Percentiles rank a stretch among this genome's conserved stretches.
phyloP scores from a whole-genome alignment of 106 monocot species.

The Dioscorea dumetorum region DNA sequence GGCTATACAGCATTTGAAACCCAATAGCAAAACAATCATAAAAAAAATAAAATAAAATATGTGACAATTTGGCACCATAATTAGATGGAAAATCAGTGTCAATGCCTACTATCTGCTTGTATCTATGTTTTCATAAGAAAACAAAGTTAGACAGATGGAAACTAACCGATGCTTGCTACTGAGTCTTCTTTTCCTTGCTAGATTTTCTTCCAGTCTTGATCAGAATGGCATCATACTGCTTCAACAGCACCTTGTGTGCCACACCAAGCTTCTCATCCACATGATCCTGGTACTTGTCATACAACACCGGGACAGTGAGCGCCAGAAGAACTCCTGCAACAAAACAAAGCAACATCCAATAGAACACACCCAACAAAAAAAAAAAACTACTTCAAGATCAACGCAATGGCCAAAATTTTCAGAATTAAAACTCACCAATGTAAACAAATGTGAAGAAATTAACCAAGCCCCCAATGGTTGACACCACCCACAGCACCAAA shows the following conservation, averaged over 20 bases:
- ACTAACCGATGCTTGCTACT: slow-evolving; percentile 30
- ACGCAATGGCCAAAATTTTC: too few species aligned
- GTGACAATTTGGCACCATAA: too few species aligned
- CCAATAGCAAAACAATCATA: too few species aligned
- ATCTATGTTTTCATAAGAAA: too few species aligned
- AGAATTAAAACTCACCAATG: slow-evolving; percentile 58
- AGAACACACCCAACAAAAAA: background rate
- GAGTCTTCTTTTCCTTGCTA: slow-evolving; percentile 59
- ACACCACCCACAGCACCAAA: slow-evolving; percentile 59
- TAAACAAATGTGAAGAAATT: slow-evolving; percentile 78
- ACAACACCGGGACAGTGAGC: slow-evolving; percentile 57
- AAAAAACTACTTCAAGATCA: background rate
- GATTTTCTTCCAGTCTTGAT: slow-evolving; percentile 23
- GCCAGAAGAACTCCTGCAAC: slow-evolving; percentile 48
- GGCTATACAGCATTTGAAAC: too few species aligned
- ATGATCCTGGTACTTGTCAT: slow-evolving; percentile 74
- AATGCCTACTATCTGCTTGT: too few species aligned
- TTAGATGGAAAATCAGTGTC: too few species aligned
- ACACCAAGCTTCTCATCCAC: slow-evolving; percentile 60
- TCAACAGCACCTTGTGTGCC: slow-evolving; percentile 27
- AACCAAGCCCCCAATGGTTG: slow-evolving; percentile 70
- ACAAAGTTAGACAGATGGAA: background rate
- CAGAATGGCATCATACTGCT: slow-evolving; percentile 30
- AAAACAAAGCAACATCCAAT: background rate
- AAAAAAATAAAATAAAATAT: too few species aligned